These are phyloP conservation scores for Stagonosporopsis vannaccii DNA, from an alignment of 2,329 filamentous ascomycete species.

Conservation along the genomic window DNA sequence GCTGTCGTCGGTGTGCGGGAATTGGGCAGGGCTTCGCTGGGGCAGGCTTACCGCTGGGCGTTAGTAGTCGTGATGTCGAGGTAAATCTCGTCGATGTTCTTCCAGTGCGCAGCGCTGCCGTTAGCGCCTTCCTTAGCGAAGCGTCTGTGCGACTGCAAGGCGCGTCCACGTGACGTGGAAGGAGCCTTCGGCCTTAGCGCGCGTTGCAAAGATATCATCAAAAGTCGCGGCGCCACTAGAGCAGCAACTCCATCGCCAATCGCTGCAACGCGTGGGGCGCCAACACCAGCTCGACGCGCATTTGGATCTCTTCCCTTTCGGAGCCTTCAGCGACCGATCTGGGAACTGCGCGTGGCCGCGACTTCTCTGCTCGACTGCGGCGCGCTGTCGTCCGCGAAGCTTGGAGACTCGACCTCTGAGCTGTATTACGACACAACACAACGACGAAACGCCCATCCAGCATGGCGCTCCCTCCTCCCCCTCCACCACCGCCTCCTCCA, in stretches of 20 bases:
- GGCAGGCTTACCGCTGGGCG: slow-evolving; percentile 43
- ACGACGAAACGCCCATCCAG: slow-evolving; percentile 10
- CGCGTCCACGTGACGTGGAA: slow-evolving; percentile 8
- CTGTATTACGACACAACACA: slow-evolving; percentile 25
- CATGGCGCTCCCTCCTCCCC: slow-evolving; percentile 48
- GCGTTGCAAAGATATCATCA: slow-evolving; percentile 36
- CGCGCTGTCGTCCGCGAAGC: slow-evolving; percentile 37
- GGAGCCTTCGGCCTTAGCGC: slow-evolving; percentile 17
- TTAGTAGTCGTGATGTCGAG: slow-evolving; percentile 40
- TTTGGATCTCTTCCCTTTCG: slow-evolving; percentile 21
- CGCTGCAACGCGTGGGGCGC: slow-evolving; percentile 40
- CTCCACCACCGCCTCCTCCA: slow-evolving; percentile 52
- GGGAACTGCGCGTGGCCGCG: slow-evolving; percentile 32
- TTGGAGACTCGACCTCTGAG: slow-evolving; percentile 32
- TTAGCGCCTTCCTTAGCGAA: slow-evolving; percentile 14
- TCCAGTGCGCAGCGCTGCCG: slow-evolving; percentile 7
- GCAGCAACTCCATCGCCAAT: slow-evolving; percentile 34
- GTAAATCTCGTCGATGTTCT: slow-evolving; percentile 1
- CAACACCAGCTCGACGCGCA: slow-evolving; percentile 30
- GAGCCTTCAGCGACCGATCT: slow-evolving; percentile 18
- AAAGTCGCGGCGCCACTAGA: slow-evolving; percentile 30
- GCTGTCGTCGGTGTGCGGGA: slow-evolving; percentile 12
- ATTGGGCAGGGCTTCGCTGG: slow-evolving; percentile 24
- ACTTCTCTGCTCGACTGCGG: slow-evolving; percentile 29
- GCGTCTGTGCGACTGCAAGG: slow-evolving; percentile 2